A percentile compares a stretch with the other conserved stretches of the same genome.
Conservation (phyloP, 768 basidiomycete genomes). For the Rhizopogon rudus region DNA sequence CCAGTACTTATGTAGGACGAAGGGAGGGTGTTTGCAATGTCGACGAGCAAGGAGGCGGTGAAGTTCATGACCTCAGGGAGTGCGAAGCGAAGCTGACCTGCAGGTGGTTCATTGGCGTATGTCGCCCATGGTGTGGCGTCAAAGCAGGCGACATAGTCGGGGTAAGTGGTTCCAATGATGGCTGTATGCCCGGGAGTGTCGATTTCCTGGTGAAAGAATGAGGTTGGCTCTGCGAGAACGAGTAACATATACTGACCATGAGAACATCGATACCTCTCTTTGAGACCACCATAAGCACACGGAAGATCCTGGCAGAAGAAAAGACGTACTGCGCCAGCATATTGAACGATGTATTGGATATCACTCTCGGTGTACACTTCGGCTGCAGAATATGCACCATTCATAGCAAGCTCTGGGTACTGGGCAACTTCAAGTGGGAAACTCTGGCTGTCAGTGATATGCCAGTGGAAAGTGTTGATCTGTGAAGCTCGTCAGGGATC, state of each 20-base stretch:
- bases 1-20: slow-evolving; percentile 72
- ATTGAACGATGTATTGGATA: slow-evolving; percentile 54
- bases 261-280: slow-evolving; percentile 73
- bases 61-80: slow-evolving; percentile 57
- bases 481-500: slow-evolving; percentile 12
- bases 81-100: slow-evolving; percentile 78
- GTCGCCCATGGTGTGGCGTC: slow-evolving; percentile 48
- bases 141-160: slow-evolving; percentile 70
- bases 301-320: neutral
- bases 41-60: slow-evolving; percentile 45
- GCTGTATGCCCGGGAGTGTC: slow-evolving; percentile 84
- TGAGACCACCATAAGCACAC: neutral
- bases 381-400: slow-evolving; percentile 61
- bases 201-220: slow-evolving; percentile 48
- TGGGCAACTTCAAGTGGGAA: slow-evolving; percentile 68
- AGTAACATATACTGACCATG: slow-evolving; percentile 26
- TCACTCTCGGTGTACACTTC: slow-evolving; percentile 52
- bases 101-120: slow-evolving; percentile 73
- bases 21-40: slow-evolving; percentile 47
- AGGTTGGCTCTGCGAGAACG: neutral
- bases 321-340: slow-evolving; percentile 62
- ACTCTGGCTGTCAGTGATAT: slow-evolving; percentile 75
- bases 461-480: slow-evolving; percentile 84
- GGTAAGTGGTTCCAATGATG: slow-evolving; percentile 56
- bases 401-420: slow-evolving; percentile 52